Evolutionary conservation across 768 basidiomycete genomes (phyloP).

Genomic region (Russula dissimulans): DNA sequence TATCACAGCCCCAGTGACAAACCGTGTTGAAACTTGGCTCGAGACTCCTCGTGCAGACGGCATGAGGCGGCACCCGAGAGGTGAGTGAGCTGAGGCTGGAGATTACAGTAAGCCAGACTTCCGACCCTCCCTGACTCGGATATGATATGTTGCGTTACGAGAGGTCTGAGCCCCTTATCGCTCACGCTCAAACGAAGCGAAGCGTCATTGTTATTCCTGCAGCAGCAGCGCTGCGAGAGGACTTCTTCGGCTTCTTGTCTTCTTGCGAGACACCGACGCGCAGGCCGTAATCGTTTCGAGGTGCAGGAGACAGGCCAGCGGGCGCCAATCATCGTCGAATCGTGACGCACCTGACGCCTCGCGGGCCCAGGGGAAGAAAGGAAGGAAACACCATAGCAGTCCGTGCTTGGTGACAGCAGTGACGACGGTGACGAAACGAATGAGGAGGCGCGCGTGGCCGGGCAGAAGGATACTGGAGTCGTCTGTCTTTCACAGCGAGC

Average conservation of each 20-base stretch:
- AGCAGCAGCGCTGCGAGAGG: neutral
- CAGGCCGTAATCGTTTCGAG: too few relatives aligned
- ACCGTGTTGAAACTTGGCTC: neutral
- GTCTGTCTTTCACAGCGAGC: neutral
- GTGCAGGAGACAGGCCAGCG: too few relatives aligned
- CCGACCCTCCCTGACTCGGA: too few relatives aligned
- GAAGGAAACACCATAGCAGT: neutral
- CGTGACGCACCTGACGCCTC: neutral
- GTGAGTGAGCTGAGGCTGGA: too few relatives aligned
- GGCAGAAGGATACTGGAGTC: neutral
- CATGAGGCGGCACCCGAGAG: neutral
- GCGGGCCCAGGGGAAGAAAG: neutral
- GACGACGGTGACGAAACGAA: neutral
- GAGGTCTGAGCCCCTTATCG: too few relatives aligned
- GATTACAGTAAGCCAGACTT: too few relatives aligned
- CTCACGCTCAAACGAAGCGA: too few relatives aligned
- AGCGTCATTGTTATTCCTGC: neutral
- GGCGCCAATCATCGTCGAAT: too few relatives aligned
- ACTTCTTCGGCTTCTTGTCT: too few relatives aligned
- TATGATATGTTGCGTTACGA: too few relatives aligned
- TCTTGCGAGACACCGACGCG: neutral
- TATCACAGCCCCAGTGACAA: neutral
- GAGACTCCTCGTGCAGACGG: conserved; percentile 1
- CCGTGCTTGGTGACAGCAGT: neutral
- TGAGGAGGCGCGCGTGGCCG: neutral